A percentile compares a stretch with the other conserved stretches of the same genome.
These are phyloP conservation scores for Pythium myriotylum DNA, from an alignment of 352 stramenopile species.

Conservation along the genomic window DNA sequence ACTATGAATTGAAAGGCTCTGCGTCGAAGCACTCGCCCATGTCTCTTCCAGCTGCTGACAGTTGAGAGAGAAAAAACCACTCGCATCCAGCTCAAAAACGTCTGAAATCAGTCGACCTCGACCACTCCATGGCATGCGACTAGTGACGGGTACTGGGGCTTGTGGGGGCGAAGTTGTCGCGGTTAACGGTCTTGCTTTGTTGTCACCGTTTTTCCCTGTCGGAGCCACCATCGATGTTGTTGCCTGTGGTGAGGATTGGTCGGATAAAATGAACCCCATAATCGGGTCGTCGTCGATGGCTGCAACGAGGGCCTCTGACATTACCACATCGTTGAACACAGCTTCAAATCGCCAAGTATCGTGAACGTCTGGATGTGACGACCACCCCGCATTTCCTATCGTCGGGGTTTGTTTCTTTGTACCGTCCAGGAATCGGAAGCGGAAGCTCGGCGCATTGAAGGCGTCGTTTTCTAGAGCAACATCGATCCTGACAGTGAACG, in stretches of 20 bases:
- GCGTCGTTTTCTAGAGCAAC: conserved; percentile 39
- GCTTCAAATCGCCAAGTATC: conserved; percentile 48
- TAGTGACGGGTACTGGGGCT: conserved; percentile 6
- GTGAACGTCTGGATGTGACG: conserved; percentile 17
- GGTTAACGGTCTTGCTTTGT: conserved; percentile 1
- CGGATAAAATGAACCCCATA: conserved; percentile 64
- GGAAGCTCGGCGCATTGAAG: conserved; percentile 58
- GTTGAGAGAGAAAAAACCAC: conserved; percentile 43
- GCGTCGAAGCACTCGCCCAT: conserved; percentile 24
- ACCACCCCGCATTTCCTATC: conserved; percentile 42
- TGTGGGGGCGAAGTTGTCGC: conserved; percentile 4
- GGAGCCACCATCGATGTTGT: conserved; percentile 4
- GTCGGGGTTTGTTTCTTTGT: conserved; percentile 54
- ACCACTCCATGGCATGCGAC: conserved; percentile 25
- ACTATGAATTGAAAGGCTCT: background rate
- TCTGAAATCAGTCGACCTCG: conserved; percentile 36
- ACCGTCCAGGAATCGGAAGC: conserved; percentile 72
- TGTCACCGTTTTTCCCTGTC: conserved; percentile 6
- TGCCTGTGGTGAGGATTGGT: conserved; percentile 30
- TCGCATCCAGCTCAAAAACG: conserved; percentile 67
- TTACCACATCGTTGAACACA: conserved; percentile 40
- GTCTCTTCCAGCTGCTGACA: conserved; percentile 46
- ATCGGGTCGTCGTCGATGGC: conserved; percentile 62
- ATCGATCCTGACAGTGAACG: conserved; percentile 67
- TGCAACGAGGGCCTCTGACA: conserved; percentile 49